Conservation (phyloP, 179 eudicot species). For the Beta corolliflora region DNA sequence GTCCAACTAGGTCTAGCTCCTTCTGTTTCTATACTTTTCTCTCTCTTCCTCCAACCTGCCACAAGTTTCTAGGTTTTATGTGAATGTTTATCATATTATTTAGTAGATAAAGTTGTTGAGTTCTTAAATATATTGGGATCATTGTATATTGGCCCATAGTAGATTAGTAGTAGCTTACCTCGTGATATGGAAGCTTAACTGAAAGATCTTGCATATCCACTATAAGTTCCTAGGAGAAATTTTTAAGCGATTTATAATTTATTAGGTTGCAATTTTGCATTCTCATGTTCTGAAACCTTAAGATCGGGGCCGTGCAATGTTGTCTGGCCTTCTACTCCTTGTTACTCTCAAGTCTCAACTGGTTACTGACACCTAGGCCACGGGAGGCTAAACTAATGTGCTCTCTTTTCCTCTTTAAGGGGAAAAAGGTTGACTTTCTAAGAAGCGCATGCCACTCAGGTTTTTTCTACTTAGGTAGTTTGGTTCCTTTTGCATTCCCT, state of each 20-base stretch:
- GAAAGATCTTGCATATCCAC: background rate
- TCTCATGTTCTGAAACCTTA: background rate
- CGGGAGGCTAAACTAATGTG: background rate
- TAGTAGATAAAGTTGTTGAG: background rate
- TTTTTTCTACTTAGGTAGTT: background rate
- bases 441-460: too few species aligned
- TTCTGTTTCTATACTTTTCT: too few species aligned
- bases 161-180: background rate
- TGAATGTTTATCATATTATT: too few species aligned
- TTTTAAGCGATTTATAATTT: background rate
- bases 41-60: too few species aligned
- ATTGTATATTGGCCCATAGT: too few species aligned
- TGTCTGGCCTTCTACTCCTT: background rate
- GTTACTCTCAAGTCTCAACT: too few species aligned
- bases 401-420: background rate
- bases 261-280: background rate
- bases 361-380: too few species aligned
- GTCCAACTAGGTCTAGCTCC: too few species aligned
- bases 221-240: background rate
- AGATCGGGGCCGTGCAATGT: too few species aligned
- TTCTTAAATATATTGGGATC: background rate
- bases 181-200: background rate
- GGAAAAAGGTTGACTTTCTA: too few species aligned
- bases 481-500: background rate
- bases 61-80: too few species aligned